Evolutionary conservation across 2,329 filamentous ascomycete species (phyloP), one percentile per base, ranked within the genome.

Genomic region (Cladosporium oxysporum): DNA sequence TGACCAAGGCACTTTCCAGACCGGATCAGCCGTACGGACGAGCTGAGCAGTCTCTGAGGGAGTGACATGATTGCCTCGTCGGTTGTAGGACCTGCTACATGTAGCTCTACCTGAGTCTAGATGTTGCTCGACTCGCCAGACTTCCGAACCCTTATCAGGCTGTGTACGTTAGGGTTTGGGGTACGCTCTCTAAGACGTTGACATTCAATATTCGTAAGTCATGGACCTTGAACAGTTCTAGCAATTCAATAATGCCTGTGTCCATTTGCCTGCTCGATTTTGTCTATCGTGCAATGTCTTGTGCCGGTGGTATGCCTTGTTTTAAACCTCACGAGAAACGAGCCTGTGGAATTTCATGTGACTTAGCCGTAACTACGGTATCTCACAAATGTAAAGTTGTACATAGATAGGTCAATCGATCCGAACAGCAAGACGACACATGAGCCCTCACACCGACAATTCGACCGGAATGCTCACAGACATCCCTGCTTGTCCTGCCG

Each of bases 1-100:
- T 69, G 68, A 28, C 67, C 68, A 26, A 70, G 68, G 29, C 66
- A 67, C 44, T 44, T 35, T 53, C 59, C 66, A 28, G 68, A 68
- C 41, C 69, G 58, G 62, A 71, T 41, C 47, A 69, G 58, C 35
- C 69, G 68, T 41, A 65, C 53, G 37, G 71, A 70, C 55, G 67
- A 70, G 58, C 67, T 65, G 18, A 68, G 60, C 52, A 70, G 67
- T 66, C 57, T 69, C 67, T 68, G 68, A 55, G 68, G 62, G 66
- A 58, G 65, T 66, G 68, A 66, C 70, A 73, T 72, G 59, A 55
- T 67, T 62, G 68, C 66, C 44, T 59, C 31, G 23, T 55, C 47
- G 47, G 26, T 53, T 37, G n/a, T 26, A 59, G 23, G 35, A n/a
- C 28, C 47, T 37, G 28, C 26, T 41, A n/a, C 58, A 23, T 16